Evolutionary conservation across 139 green algal genomes (phyloP), one percentile per base, ranked within the genome.

Genomic region (Klebsormidium nitens): DNA sequence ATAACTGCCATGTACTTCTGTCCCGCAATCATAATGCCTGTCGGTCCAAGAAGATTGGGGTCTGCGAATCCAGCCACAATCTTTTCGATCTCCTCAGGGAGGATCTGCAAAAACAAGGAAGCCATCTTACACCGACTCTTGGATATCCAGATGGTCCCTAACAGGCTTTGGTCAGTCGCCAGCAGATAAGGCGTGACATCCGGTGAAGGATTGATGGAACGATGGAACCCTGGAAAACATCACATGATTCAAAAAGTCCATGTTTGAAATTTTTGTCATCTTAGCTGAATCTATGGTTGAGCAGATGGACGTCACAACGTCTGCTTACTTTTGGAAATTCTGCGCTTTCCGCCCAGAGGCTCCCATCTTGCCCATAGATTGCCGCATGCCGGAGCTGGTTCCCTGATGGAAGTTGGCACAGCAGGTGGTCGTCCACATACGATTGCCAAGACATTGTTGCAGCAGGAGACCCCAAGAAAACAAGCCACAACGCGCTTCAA

Each of bases 361-460:
- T 17, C 17, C 73, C 73, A 38, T 76, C 65, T 14, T 76, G 67
- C 17, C 73, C 73, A n/a, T 67, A 31, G 57, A 80, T 64, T 5
- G 69, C 73, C 17, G 73, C 73, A 8, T 47, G 44, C n/a, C 42
- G 63, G 5, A 80, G 55, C 26, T 37, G 3, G 2, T 50, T 55
- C 11, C 52, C 34, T 32, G 36, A 19, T n/a, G 71, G 73, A 6
- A 81, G 60, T 8, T 70, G 36, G 39, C 59, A 66, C 73, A 80
- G 81, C 0, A 80, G 58, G 50, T 80, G 70, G 37, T 78, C 70
- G 75, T 80, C 73, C 19, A 80, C 50, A 39, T 80, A 80, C 4
- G 56, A 71, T 63, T 80, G 69, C 73, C 73, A 80, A 44, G 69
- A 80, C 73, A 80, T 80, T 31, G 48, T 59, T 23, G 23, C 46